phyloP scores from a whole-genome alignment of 345 rosid genomes.

The Melaleuca alternifolia region DNA sequence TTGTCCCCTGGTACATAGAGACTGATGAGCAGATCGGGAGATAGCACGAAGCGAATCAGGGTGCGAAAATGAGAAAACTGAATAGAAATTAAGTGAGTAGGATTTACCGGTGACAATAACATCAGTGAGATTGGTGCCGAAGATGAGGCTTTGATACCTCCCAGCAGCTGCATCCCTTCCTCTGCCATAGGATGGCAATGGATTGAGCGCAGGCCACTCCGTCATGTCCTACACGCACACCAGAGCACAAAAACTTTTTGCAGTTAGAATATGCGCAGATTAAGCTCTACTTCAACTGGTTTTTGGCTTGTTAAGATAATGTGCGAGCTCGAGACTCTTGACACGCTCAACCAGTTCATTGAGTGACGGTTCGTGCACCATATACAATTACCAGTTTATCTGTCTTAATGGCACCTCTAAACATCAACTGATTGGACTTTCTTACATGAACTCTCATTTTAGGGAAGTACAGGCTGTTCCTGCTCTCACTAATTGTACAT shows the following conservation, averaged over 20 bases:
- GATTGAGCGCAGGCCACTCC: conserved; percentile 60
- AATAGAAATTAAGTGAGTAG: not conserved
- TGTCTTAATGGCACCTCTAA: not conserved
- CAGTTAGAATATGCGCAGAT: not conserved
- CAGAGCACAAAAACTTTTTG: not conserved
- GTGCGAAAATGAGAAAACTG: not conserved
- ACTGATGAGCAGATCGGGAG: not conserved
- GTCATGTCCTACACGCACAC: conserved; percentile 26
- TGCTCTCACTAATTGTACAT: not conserved
- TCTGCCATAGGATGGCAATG: conserved; percentile 88
- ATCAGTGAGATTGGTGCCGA: conserved; percentile 84
- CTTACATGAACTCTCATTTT: not conserved
- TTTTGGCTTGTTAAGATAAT: not conserved
- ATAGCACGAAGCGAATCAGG: not conserved
- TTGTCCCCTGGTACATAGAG: conserved; percentile 37
- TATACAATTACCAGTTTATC: not conserved
- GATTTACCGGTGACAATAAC: conserved; percentile 60
- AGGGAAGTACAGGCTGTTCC: not conserved
- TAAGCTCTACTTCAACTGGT: not conserved
- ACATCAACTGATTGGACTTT: not conserved
- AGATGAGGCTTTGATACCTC: conserved; percentile 69
- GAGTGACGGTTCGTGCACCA: not conserved
- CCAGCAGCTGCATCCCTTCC: conserved; percentile 91
- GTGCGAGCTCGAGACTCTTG: not conserved
- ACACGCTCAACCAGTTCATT: not conserved